phyloP scores from a whole-genome alignment of 306 rosid species.

The Casuarina glauca region DNA sequence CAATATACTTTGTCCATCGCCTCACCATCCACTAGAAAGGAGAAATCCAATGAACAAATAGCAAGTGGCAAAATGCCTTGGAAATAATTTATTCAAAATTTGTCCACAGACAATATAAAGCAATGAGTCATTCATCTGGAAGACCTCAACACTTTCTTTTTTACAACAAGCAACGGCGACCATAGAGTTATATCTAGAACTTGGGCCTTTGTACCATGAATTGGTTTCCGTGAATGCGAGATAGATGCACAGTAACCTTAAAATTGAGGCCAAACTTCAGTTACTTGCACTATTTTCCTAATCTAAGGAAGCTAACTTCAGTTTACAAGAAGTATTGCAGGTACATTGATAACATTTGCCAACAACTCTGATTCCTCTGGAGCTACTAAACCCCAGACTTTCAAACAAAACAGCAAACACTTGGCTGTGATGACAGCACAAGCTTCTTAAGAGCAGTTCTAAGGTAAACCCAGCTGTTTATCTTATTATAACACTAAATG shows the following conservation, averaged over 20 bases:
- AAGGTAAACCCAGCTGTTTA: not conserved
- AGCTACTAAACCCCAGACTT: not conserved
- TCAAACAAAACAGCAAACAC: not conserved
- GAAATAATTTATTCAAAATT: not conserved
- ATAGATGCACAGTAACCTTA: too few species aligned
- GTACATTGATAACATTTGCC: not conserved
- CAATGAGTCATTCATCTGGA: not conserved
- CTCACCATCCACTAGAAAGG: slow-evolving; percentile 81
- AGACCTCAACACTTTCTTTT: not conserved
- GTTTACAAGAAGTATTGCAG: not conserved
- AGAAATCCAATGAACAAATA: not conserved
- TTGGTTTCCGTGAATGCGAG: not conserved
- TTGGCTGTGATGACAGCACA: not conserved
- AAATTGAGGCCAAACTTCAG: not conserved
- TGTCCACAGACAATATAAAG: slow-evolving; percentile 9
- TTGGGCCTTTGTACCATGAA: not conserved
- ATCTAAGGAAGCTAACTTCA: not conserved
- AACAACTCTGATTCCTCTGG: not conserved
- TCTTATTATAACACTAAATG: slow-evolving; percentile 14
- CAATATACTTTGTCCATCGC: slow-evolving; percentile 79
- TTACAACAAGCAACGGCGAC: not conserved
- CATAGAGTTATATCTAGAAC: not conserved
- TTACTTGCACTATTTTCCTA: not conserved
- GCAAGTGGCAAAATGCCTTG: not conserved
- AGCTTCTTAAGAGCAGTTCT: not conserved